These are phyloP conservation scores for Aspergillus sp. DNA, from an alignment of 2,329 filamentous ascomycete species.

Conservation along the genomic window DNA sequence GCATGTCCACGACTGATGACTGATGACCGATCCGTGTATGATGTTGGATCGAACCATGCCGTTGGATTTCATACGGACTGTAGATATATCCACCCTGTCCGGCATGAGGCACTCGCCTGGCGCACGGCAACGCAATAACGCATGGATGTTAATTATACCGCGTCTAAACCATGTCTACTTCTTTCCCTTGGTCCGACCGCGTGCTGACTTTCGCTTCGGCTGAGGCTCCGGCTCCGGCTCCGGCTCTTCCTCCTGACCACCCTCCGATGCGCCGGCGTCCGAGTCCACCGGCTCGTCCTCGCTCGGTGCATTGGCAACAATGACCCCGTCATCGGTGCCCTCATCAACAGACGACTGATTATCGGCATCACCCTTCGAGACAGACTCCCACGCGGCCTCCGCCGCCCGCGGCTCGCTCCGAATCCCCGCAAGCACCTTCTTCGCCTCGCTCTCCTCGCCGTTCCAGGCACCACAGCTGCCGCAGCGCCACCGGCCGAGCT, in stretches of 20 bases:
- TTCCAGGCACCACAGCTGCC: slow-evolving; percentile 80
- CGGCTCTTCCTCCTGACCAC: slow-evolving; percentile 15
- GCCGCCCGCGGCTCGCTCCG: slow-evolving; percentile 24
- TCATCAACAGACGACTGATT: slow-evolving; percentile 20
- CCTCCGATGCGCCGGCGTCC: slow-evolving; percentile 18
- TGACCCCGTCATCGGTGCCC: slow-evolving; percentile 25
- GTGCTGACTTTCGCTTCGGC: slow-evolving; percentile 20
- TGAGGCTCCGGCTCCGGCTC: slow-evolving; percentile 17
- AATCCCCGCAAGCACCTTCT: slow-evolving; percentile 69
- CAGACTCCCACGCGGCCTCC: slow-evolving; percentile 23
- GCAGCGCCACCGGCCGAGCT: slow-evolving; percentile 85
- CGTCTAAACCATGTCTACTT: slow-evolving; percentile 20
- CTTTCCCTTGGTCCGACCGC: slow-evolving; percentile 23
- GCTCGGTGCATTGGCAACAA: slow-evolving; percentile 19
- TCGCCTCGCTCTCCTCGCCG: slow-evolving; percentile 74
- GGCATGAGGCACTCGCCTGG: too few relatives aligned
- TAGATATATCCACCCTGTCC: too few relatives aligned
- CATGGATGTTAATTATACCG: too few relatives aligned
- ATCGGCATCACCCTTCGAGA: slow-evolving; percentile 19
- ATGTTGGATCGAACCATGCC: not conserved
- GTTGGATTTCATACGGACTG: too few relatives aligned
- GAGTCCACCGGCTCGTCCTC: slow-evolving; percentile 28
- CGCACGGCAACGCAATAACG: too few relatives aligned
- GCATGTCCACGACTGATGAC: not conserved
- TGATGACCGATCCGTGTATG: not conserved